Evolutionary conservation across 1,139 yeast species (phyloP), one percentile per base, ranked within the genome.

Genomic region (Debaryomyces psychrophilus): DNA sequence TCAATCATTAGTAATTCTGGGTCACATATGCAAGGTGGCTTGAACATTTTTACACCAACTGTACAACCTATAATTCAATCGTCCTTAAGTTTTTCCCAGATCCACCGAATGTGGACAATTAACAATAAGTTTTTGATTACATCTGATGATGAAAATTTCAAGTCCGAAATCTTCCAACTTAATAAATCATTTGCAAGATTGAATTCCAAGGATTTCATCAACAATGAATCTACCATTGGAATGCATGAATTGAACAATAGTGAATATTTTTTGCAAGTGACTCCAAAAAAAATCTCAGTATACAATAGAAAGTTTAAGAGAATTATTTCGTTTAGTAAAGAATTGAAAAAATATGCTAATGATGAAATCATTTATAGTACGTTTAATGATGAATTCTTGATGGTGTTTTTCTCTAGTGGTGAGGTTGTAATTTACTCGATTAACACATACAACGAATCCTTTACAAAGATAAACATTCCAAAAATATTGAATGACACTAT

Each of bases 1-100:
- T 85, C 90, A 2, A 76, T 90, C 4, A 79, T 89, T 5, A 82
- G 87, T 0, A 79, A 90, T 5, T 77, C 87, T 0, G 97, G 97
- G 0, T 73, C 82, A 12, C 84, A 79, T 15, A 57, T 62, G 0
- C 74, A 79, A 14, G 79, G 86, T 7, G 75, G 79, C 37, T 57
- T 92, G 31, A 81, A 86, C 31, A 73, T 87, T 7, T 70, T 85
- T 40, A 75, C 81, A 9, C 89, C 89, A 7, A 74, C 84, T 8
- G 73, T 86, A 7, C 83, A 83, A 52, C 92, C 92, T 0, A 60
- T 60, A 0, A 82, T 90, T 33, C 81, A 82, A 44, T 80, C 89
- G 5, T 83, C 95, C 0, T 71, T 92, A 38, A 83, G 84, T 43
- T 90, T 92, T 49, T 82, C 87, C 2, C 85, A 88, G 54, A 82